Percentiles rank a stretch among this genome's conserved stretches.
Conservation (phyloP, 495 filamentous ascomycete genomes). For the Penicillium pulvis region DNA sequence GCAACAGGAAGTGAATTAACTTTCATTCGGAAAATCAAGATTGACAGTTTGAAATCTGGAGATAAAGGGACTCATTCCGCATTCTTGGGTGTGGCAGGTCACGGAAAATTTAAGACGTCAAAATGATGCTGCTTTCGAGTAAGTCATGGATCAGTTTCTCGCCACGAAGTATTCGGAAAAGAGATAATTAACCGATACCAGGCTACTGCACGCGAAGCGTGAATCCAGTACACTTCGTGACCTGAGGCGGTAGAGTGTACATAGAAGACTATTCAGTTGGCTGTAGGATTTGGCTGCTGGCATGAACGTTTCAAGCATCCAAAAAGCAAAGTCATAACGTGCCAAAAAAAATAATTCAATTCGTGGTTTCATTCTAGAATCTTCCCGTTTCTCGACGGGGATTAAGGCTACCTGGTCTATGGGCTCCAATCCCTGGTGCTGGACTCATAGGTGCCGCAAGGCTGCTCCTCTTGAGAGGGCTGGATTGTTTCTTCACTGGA, state of each 20-base stretch:
- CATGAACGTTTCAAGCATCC: too few relatives aligned
- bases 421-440: constrained; percentile 32
- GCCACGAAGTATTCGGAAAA: too few relatives aligned
- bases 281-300: too few relatives aligned
- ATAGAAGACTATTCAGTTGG: too few relatives aligned
- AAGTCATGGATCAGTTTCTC: not conserved
- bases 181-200: too few relatives aligned
- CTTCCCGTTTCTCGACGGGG: constrained; percentile 42
- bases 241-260: too few relatives aligned
- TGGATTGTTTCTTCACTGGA: constrained; percentile 41
- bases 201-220: too few relatives aligned
- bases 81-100: constrained; percentile 23
- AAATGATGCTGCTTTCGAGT: constrained; percentile 1
- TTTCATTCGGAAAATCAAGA: not conserved
- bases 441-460: constrained; percentile 37
- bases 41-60: not conserved
- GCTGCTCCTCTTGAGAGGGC: constrained; percentile 46
- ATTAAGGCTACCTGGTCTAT: constrained; percentile 25
- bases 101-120: constrained; percentile 5
- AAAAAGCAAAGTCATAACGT: not conserved
- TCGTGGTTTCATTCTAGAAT: constrained; percentile 31
- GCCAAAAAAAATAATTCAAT: constrained; percentile 4
- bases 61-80: not conserved
- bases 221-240: too few relatives aligned
- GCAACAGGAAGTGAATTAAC: not conserved